Evolutionary conservation across 1,139 yeast species (phyloP).

Genomic region (Pichia sp.): DNA sequence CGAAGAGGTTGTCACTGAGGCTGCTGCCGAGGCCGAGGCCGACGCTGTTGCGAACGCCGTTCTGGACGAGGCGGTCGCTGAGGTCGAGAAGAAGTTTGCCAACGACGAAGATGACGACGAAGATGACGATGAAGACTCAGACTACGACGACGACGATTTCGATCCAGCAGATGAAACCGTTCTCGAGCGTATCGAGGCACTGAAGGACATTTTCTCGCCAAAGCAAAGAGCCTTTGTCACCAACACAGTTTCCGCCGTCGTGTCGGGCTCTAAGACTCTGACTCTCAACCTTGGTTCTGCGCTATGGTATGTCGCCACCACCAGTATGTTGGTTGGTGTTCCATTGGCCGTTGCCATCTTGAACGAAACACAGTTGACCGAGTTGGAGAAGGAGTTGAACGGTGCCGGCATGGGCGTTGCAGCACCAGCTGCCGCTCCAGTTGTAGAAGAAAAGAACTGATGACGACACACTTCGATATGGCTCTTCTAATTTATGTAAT

Average conservation of each 20-base stretch:
- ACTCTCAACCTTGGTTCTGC: slow-evolving; percentile 63
- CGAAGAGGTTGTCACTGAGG: slow-evolving; percentile 9
- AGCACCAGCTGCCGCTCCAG: slow-evolving; percentile 49
- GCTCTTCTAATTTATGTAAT: neutral
- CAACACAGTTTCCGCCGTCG: slow-evolving; percentile 32
- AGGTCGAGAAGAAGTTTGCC: slow-evolving; percentile 10
- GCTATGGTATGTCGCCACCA: slow-evolving; percentile 82
- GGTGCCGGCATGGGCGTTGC: slow-evolving; percentile 76
- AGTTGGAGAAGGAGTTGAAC: slow-evolving; percentile 89
- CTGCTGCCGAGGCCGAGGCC: slow-evolving; percentile 4
- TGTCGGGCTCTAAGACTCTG: slow-evolving; percentile 33
- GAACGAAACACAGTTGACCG: slow-evolving; percentile 86
- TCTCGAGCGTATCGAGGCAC: slow-evolving; percentile 80
- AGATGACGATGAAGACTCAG: slow-evolving; percentile 26
- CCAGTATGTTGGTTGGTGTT: slow-evolving; percentile 82
- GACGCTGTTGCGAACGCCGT: slow-evolving; percentile 11
- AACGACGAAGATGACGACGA: slow-evolving; percentile 21
- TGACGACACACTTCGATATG: neutral
- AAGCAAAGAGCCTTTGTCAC: slow-evolving; percentile 52
- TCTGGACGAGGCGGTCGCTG: slow-evolving; percentile 16
- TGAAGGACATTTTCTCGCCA: slow-evolving; percentile 89
- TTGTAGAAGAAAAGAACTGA: slow-evolving; percentile 14
- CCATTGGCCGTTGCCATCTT: slow-evolving; percentile 87
- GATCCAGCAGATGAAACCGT: slow-evolving; percentile 80
- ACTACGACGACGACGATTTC: slow-evolving; percentile 55